Conservation (phyloP, 116 monocot genomes). For the Papilionanthe hybrid region DNA sequence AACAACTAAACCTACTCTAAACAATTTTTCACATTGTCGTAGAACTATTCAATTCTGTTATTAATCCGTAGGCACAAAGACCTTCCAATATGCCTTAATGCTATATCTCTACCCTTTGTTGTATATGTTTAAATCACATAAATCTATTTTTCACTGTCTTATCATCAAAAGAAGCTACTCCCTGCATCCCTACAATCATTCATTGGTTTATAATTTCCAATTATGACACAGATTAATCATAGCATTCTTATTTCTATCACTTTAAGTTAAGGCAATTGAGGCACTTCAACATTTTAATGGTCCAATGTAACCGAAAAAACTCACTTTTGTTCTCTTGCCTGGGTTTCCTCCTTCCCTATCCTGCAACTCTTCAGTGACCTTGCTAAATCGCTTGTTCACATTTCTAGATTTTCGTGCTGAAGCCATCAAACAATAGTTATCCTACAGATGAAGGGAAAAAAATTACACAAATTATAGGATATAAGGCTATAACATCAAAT, state of each 20-base stretch:
- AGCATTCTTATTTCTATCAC: not conserved
- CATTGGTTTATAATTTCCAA: not conserved
- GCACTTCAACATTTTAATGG: not conserved
- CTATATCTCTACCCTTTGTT: not conserved
- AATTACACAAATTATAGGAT: not conserved
- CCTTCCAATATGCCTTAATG: not conserved
- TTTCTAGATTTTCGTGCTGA: conserved; percentile 78
- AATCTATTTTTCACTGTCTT: not conserved
- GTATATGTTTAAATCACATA: not conserved
- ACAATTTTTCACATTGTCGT: not conserved
- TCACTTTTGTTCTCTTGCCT: conserved; percentile 61
- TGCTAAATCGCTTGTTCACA: conserved; percentile 55
- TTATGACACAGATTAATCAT: not conserved
- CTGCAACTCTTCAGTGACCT: conserved; percentile 52
- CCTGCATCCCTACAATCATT: not conserved
- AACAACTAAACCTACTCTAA: not conserved
- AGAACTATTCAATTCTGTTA: not conserved
- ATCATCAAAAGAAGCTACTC: not conserved
- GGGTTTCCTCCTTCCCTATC: conserved; percentile 50
- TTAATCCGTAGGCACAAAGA: not conserved
- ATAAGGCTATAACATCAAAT: not conserved
- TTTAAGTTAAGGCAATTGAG: not conserved
- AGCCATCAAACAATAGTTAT: conserved; percentile 41
- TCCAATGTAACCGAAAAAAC: conserved; percentile 8
- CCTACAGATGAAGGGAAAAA: not conserved